Evolutionary conservation across 345 rosid species (phyloP), one percentile per base, ranked within the genome.

Genomic region (Linum lewisii): DNA sequence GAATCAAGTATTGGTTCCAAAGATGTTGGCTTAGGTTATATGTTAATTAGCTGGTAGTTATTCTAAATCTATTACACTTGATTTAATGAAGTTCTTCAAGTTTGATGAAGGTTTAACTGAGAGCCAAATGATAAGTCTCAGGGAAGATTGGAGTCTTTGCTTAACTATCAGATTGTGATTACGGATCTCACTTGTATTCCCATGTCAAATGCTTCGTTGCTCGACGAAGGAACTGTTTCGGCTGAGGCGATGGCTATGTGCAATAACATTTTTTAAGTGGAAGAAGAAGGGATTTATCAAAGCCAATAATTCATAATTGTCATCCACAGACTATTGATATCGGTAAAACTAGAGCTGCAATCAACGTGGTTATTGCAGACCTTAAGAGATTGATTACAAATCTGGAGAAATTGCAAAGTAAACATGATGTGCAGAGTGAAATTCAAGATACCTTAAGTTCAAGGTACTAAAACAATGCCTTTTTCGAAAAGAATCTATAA

Each of bases 201-300:
- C 13, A 87, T 93, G 96, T 84, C 97, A 0, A 90, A 93, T 57
- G 99, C 99, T 1, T 90, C 99, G 0, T 66, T 93, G 72, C 88
- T 87, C 1, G 99, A 93, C 47, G 99, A 93, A 79, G 99, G 96
- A 7, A 87, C 99, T 0, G 97, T 96, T 0, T 96, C 97, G 9
- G 99, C 99, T 1, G 99, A 93, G 80, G 99, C 99, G 6, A 90
- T 90, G 99, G 90, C 99, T 1, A 89, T 87, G 99, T 93, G 99
- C 73, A 93, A 93, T 74, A 83, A 85, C 55, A 90, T n/a, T 93
- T 21, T 77, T 51, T 10, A 93, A 87, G 77, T n/a, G 88, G 57
- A 93, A 89, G 82, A 93, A 85, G 83, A 93, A 90, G 77, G 87
- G 95, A 22, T 93, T 87, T 67, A 45, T 90, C 47, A 87, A 89